phyloP scores from a whole-genome alignment of 139 green algal genomes.

The Picochlorum sp. region DNA sequence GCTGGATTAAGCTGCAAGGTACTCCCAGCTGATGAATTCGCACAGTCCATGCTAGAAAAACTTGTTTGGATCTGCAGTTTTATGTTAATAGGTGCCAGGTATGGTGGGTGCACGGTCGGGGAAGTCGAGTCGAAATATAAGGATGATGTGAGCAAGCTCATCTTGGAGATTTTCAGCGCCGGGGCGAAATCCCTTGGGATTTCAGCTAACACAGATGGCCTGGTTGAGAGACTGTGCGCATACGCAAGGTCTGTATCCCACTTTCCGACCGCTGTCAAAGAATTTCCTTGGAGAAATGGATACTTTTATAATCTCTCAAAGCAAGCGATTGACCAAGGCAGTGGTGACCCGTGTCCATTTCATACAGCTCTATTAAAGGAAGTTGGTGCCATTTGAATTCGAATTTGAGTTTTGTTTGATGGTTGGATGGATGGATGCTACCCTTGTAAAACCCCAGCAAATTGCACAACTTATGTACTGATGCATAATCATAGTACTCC shows the following conservation, averaged over 20 bases:
- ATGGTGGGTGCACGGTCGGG: slow-evolving; percentile 67
- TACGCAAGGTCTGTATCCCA: slow-evolving; percentile 86
- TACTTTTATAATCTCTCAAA: slow-evolving; percentile 79
- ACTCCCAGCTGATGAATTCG: slow-evolving; percentile 51
- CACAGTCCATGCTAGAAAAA: slow-evolving; percentile 92
- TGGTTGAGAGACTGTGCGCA: slow-evolving; percentile 55
- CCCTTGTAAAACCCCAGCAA: no score
- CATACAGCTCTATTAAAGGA: slow-evolving; percentile 79
- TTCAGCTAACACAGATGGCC: slow-evolving; percentile 28
- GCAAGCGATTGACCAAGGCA: slow-evolving; percentile 33
- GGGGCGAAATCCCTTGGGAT: slow-evolving; percentile 52
- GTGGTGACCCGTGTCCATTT: slow-evolving; percentile 75
- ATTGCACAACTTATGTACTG: no score
- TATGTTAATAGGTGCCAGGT: slow-evolving; percentile 84
- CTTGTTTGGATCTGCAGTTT: slow-evolving; percentile 97
- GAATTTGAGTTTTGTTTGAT: slow-evolving; percentile 14
- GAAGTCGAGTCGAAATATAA: slow-evolving; percentile 66
- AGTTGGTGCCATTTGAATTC: slow-evolving; percentile 51
- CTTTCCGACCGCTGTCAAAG: slow-evolving; percentile 96
- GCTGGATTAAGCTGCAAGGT: slow-evolving; percentile 87
- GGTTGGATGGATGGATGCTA: no score
- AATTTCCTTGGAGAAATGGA: slow-evolving; percentile 96
- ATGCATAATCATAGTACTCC: no score
- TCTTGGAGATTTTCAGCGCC: slow-evolving; percentile 71
- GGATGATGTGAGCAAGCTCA: slow-evolving; percentile 45